Evolutionary conservation across 164 flowering plant genomes (phyloP).

Genomic region (Amborella trichopoda): DNA sequence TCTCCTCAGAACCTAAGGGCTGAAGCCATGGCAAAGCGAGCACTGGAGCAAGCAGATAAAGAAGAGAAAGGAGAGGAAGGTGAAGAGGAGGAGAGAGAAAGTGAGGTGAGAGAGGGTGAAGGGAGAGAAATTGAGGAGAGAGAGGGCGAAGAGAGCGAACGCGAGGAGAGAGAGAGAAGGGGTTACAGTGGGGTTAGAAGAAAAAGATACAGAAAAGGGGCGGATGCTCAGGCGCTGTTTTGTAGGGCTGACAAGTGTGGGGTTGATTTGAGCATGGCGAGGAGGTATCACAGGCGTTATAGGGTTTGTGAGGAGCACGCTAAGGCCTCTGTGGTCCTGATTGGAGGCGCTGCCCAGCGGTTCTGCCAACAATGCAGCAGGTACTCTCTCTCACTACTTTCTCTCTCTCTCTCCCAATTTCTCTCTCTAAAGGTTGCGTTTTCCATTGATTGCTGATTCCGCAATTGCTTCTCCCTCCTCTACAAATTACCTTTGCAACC

Average conservation of each 20-base stretch:
- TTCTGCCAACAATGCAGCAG: constrained; percentile 99
- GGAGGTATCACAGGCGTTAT: constrained; percentile 89
- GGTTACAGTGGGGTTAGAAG: neutral
- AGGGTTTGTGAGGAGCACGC: constrained; percentile 98
- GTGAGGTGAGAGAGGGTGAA: neutral
- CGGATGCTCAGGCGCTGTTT: constrained; percentile 19
- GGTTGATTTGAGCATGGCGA: constrained; percentile 70
- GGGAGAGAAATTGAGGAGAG: constrained; percentile 4
- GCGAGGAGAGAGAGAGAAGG: constrained; percentile 1
- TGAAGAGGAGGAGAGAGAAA: neutral
- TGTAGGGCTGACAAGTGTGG: constrained; percentile 90
- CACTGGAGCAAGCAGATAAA: no score
- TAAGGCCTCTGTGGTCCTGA: constrained; percentile 71
- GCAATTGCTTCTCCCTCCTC: no score
- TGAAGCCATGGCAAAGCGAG: no score
- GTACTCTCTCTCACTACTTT: constrained; percentile 14
- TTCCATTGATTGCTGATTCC: no score
- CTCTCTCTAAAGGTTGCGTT: no score
- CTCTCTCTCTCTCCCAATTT: constrained; percentile 1
- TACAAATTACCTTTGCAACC: no score
- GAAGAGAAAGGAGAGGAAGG: no score
- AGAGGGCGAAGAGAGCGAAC: constrained; percentile 11
- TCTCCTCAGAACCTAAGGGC: no score
- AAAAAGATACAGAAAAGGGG: constrained; percentile 1
- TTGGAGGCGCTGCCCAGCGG: constrained; percentile 74